Evolutionary conservation across 306 rosid species (phyloP).

Genomic region (Trifolium pratense): DNA sequence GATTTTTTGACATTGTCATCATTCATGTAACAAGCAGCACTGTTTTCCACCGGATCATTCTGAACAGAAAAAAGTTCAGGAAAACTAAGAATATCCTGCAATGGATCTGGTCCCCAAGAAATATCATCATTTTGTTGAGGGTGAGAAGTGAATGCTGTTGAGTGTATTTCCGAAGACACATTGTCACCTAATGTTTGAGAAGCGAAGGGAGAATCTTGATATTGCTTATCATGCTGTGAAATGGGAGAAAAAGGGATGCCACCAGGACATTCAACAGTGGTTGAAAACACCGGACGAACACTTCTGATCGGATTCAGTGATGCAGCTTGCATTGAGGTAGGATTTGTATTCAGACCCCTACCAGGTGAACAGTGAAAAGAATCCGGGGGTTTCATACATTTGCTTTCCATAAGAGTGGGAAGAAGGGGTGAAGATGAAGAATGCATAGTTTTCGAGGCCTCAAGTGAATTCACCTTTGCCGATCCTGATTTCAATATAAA

Average conservation of each 20-base stretch:
- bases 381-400: conserved; percentile 53
- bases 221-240: conserved; percentile 51
- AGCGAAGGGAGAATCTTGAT: conserved; percentile 54
- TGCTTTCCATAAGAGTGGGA: conserved; percentile 47
- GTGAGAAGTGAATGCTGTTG: conserved; percentile 49
- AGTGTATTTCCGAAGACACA: conserved; percentile 48
- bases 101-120: conserved; percentile 70
- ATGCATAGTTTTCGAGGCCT: conserved; percentile 49
- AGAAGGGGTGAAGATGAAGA: conserved; percentile 63
- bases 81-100: conserved; percentile 61
- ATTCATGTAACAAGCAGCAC: conserved; percentile 49
- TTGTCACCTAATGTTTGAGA: conserved; percentile 52
- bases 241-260: conserved; percentile 42
- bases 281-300: conserved; percentile 49
- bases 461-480: conserved; percentile 39
- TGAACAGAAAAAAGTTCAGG: conserved; percentile 59
- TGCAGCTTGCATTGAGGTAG: conserved; percentile 51
- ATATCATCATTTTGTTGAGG: conserved; percentile 52
- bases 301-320: conserved; percentile 50
- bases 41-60: conserved; percentile 58
- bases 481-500: conserved; percentile 41
- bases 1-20: conserved; percentile 58
- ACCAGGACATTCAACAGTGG: conserved; percentile 50
- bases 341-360: conserved; percentile 47
- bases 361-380: conserved; percentile 58